Conservation (phyloP, 805 yeast species). For the Ogataea saltuana region DNA sequence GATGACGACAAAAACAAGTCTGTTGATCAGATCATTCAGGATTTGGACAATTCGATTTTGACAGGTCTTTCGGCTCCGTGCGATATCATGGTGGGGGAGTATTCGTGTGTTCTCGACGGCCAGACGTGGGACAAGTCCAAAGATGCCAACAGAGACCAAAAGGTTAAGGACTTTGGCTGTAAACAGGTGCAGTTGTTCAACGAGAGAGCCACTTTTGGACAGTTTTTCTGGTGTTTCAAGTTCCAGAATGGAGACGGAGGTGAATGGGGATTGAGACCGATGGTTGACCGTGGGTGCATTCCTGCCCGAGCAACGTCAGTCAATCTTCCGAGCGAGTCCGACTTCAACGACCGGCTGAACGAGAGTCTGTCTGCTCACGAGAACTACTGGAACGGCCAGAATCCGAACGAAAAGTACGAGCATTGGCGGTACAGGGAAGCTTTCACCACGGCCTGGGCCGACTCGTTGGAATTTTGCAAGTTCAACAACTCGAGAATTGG, state of each 20-base stretch:
- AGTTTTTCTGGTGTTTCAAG: conserved; percentile 89
- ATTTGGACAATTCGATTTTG: conserved; percentile 51
- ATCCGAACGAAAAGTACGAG: conserved; percentile 64
- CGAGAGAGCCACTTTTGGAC: conserved; percentile 64
- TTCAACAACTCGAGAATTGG: conserved; percentile 76
- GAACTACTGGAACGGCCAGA: conserved; percentile 66
- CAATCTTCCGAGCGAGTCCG: conserved; percentile 41
- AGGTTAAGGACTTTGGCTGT: conserved; percentile 64
- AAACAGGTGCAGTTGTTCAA: conserved; percentile 50
- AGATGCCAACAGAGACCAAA: conserved; percentile 47
- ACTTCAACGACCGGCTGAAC: conserved; percentile 42
- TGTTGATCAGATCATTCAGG: conserved; percentile 63
- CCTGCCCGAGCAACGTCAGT: conserved; percentile 34
- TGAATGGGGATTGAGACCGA: conserved; percentile 90
- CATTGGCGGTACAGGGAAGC: conserved; percentile 84
- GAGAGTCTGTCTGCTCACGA: conserved; percentile 48
- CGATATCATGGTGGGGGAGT: conserved; percentile 86
- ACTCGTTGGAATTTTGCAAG: conserved; percentile 64
- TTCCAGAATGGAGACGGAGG: conserved; percentile 91
- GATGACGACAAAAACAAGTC: conserved; percentile 66
- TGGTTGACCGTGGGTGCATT: conserved; percentile 63
- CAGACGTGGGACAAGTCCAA: conserved; percentile 62
- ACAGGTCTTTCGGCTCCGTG: conserved; percentile 46
- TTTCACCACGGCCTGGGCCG: conserved; percentile 72
- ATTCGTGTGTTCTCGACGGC: conserved; percentile 82